Percentiles rank a stretch among this genome's conserved stretches.
phyloP scores from a whole-genome alignment of 805 yeast species.

The Pichia paraexigua region DNA sequence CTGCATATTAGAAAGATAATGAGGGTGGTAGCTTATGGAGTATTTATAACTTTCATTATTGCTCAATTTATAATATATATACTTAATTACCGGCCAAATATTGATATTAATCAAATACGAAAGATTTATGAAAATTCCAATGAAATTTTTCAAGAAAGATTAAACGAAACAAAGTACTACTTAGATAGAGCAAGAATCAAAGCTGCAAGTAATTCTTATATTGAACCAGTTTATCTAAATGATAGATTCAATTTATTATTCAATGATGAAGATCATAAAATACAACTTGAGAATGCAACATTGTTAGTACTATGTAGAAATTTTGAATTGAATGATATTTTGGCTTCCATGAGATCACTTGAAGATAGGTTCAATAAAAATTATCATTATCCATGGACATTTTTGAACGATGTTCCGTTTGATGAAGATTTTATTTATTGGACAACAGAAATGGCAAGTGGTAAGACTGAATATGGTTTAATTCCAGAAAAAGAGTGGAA shows the following conservation, averaged over 20 bases:
- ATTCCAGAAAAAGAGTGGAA: constrained; percentile 72
- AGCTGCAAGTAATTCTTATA: constrained; percentile 34
- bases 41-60: neutral
- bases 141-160: constrained; percentile 1
- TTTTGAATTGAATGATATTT: constrained; percentile 66
- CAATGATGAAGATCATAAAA: constrained; percentile 9
- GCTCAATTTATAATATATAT: neutral
- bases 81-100: neutral
- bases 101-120: neutral
- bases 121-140: constrained; percentile 10
- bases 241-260: neutral
- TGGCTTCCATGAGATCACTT: constrained; percentile 65
- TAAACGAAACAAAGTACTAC: constrained; percentile 8
- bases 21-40: neutral
- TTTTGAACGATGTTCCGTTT: constrained; percentile 68
- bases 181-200: constrained; percentile 23
- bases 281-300: constrained; percentile 69
- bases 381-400: constrained; percentile 71
- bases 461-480: constrained; percentile 57
- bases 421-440: constrained; percentile 52
- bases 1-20: neutral
- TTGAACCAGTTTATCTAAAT: constrained; percentile 23
- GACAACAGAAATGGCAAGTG: constrained; percentile 55
- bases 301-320: constrained; percentile 83
- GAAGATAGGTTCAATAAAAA: constrained; percentile 67